Percentiles rank a stretch among this genome's conserved stretches.
Conservation (phyloP, 441 rosid genomes). For the Syzygium syzygioides region DNA sequence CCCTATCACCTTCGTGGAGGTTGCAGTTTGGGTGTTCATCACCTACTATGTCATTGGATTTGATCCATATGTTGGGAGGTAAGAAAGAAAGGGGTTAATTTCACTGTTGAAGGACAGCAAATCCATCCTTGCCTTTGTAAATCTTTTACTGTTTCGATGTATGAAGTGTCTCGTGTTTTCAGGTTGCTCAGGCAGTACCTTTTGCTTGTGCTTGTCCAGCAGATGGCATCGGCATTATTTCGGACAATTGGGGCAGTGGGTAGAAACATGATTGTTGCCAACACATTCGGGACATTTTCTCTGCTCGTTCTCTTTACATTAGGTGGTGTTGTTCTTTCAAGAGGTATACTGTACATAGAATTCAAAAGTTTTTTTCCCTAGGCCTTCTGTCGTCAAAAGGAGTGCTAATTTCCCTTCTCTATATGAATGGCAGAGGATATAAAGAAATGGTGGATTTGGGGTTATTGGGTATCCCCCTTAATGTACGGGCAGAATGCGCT, state of each 20-base stretch:
- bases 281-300: neutral
- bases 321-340: neutral
- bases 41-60: neutral
- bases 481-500: neutral
- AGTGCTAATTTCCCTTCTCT: neutral
- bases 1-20: neutral
- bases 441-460: neutral
- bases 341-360: neutral
- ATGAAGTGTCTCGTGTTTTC: neutral
- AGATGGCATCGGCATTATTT: neutral
- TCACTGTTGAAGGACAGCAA: neutral
- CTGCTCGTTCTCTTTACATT: neutral
- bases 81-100: neutral
- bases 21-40: neutral
- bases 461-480: neutral
- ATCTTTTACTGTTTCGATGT: neutral
- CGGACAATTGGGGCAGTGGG: neutral
- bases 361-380: neutral
- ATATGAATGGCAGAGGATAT: neutral
- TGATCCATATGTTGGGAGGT: neutral
- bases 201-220: neutral
- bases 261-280: neutral
- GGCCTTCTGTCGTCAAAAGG: neutral
- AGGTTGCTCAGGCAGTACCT: neutral
- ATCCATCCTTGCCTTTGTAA: neutral